These are phyloP conservation scores for Salvia miltiorrhiza DNA, from an alignment of 257 asterid species.

Conservation along the genomic window DNA sequence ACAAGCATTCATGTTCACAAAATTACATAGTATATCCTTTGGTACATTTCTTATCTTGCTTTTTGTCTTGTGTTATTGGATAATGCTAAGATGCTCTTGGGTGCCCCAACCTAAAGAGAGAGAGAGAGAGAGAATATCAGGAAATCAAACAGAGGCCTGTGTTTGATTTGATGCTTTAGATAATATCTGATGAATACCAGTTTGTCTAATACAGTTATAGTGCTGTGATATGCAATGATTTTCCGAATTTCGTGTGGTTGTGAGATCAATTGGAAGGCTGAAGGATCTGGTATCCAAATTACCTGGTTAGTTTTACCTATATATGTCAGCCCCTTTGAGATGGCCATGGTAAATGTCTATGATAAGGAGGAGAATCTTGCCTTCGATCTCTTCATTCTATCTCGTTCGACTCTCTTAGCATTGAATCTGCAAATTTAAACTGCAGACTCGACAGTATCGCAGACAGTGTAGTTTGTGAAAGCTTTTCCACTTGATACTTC, in stretches of 20 bases:
- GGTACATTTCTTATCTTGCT: background rate
- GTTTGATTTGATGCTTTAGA: background rate
- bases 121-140: background rate
- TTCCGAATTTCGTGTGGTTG: background rate
- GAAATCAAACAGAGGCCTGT: background rate
- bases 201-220: background rate
- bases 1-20: background rate
- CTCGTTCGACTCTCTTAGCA: background rate
- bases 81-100: background rate
- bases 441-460: background rate
- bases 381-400: background rate
- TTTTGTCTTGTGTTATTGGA: background rate
- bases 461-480: background rate
- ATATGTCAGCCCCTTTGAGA: background rate
- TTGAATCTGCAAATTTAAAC: background rate
- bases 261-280: background rate
- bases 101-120: background rate
- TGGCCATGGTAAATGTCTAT: background rate
- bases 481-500: background rate
- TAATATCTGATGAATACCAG: background rate
- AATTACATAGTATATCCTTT: background rate
- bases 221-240: background rate
- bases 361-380: constrained; percentile 5
- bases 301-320: background rate
- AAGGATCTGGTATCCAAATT: background rate